Base-by-base conservation (phyloP, 2,329 filamentous ascomycete genomes). In the Aspergillus pseudoterreus region DNA sequence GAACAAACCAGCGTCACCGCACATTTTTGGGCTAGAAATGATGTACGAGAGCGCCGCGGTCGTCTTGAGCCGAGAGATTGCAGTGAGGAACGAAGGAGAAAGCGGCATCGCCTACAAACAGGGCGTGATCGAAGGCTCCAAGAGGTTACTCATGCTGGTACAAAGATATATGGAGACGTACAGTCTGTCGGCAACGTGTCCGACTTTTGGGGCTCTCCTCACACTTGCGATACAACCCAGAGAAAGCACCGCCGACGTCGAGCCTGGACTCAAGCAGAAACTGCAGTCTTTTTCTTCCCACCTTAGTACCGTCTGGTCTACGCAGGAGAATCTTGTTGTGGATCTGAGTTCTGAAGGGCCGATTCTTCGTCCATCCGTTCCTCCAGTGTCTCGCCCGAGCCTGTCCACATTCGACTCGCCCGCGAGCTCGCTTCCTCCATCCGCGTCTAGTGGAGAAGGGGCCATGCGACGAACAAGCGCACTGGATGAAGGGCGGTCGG, bases 181-280 rank as follows among this genome's bases (percentile, higher is more conserved):
- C 53, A 71, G 72, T 27, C 68, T 68, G 50, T 71, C 63, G 33
- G 73, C 66, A 45, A 71, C 61, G 46, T 70, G 56, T 55, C 73
- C 66, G 50, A 79, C 67, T 0, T 73, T 73, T 49, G 72, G 72
- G 19, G 68, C 70, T 56, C 67, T 72, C 21, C 59, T 74, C 24
- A 68, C 63, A 36, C 65, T 65, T 49, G 66, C 67, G 14, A 63
- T 69, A 67, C 54, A 57, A 3, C 46, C 33, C 5, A 33, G 46
- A 15, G 39, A 33, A n/a, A 45, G 36, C 43, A 2, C 59, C 59
- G 2, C 27, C 8, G 63, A 67, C 21, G 38, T 63, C 15, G 64
- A 66, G 12, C 43, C 56, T n/a, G 60, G 58, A 4, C 36, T 70
- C 21, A 63, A 59, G 36, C 58, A 58, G 30, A 65, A 62, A 43